Evolutionary conservation across 257 asterid species (phyloP), one percentile per base, ranked within the genome.

Genomic region (Jasminum sambac): DNA sequence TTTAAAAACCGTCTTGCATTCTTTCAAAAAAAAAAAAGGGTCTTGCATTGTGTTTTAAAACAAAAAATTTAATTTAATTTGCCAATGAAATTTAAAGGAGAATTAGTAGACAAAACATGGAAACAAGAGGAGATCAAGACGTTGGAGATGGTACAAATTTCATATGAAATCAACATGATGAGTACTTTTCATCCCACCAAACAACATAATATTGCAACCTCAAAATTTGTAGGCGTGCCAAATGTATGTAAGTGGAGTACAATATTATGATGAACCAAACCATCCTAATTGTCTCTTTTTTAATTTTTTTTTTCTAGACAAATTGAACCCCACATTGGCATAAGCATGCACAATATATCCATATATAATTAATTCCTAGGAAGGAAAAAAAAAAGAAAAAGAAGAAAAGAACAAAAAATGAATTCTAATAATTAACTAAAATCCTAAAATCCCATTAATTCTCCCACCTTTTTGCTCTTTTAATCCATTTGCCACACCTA

Each of bases 141-240:
- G 62, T 69, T 63, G 76, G 71, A 71, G 78, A 72, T 71, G 80
- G 78, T 57, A 79, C 69, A 81, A 74, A 64, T 83, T 79, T 85
- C 64, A 81, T 81, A 67, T 72, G 73, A 76, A 72, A 71, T 80
- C 77, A 50, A 60, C 63, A 74, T 61, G 74, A 40, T 79, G 74
- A 78, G 75, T 80, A 77, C 78, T 77, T 72, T 74, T 67, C 59
- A 38, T 52, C 81, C 88, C 87, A 80, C 86, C 74, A 84, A 72
- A 77, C 70, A 59, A 30, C 67, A 50, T 48, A 68, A 38, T 30
- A 62, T 23, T 73, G 74, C 83, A 78, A 81, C 75, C 81, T 78
- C 85, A 83, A 86, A 67, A 36, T 46, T 74, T 66, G 25, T 79
- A 85, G 92, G 96, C 98, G 93, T 92, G 98, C 85, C 87, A 72